Conservation (phyloP, 192 early-diverging fungal species). For the Tieghemiomyces parasiticus region DNA sequence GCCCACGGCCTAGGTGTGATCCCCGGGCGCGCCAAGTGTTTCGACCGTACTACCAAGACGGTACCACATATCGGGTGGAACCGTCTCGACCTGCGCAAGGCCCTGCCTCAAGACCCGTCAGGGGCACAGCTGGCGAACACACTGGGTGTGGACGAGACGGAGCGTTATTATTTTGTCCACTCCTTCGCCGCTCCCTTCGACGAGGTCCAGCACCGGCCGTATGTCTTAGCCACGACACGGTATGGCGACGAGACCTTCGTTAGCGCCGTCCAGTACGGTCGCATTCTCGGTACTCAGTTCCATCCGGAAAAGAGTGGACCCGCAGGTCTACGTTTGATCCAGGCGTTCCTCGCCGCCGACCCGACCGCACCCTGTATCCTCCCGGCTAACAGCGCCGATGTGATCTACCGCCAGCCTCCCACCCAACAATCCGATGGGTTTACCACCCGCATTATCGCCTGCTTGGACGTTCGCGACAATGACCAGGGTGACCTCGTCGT, state of each 20-base stretch:
- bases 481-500: conserved; percentile 96
- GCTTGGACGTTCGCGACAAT: conserved; percentile 92
- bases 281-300: conserved; percentile 96
- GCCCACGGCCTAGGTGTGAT: conserved; percentile 76
- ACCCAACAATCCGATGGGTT: conserved; percentile 34
- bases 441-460: conserved; percentile 88
- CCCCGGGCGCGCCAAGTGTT: conserved; percentile 46
- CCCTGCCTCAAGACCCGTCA: not conserved
- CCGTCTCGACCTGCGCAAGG: not conserved
- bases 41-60: conserved; percentile 46
- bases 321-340: conserved; percentile 69
- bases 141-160: conserved; percentile 27
- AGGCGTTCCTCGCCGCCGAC: conserved; percentile 56
- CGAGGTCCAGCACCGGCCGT: conserved; percentile 39
- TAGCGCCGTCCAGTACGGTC: conserved; percentile 61
- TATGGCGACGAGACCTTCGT: conserved; percentile 84
- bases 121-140: conserved; percentile 5
- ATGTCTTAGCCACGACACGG: conserved; percentile 66
- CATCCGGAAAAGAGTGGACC: conserved; percentile 96
- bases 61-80: conserved; percentile 99
- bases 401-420: conserved; percentile 13
- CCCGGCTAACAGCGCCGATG: not conserved
- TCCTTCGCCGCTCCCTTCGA: conserved; percentile 73
- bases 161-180: conserved; percentile 94
- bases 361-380: too few species aligned